Evolutionary conservation across 164 flowering plant genomes (phyloP), one percentile per base, ranked within the genome.

Genomic region (Berberis vulgaris): DNA sequence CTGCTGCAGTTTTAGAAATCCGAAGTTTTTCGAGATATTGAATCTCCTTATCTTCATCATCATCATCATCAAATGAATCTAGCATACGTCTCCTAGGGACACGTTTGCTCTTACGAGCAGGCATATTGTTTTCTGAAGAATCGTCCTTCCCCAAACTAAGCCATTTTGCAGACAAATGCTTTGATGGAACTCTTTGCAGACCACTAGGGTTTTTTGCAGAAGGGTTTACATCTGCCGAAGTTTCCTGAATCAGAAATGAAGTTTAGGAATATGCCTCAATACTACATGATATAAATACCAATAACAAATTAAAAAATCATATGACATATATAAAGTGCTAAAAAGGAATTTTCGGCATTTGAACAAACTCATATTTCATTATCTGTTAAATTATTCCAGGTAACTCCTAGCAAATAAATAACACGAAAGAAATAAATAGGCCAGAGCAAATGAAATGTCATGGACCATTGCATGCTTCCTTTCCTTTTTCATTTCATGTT

Each of bases 11-110:
- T 69, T 73, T 95, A 2, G 82, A 72, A 62, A 74, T 71, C 70
- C 80, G 86, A 12, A 91, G 86, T 72, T 86, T 88, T 75, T 88
- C 91, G 62, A 95, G 72, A 70, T 83, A 95, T 11, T 89, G 84
- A 60, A 95, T 82, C 83, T 95, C 99, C 68, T 83, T 94, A 78
- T 94, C 97, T 12, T 85, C 87, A 47, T 88, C 83, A 1, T 78
- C 87, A 26, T 88, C 91, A 63, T 81, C 86, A 76, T 78, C 79
- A n/a, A 73, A 86, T 58, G 67, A 84, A 78, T 86, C 92, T 49
- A 80, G 65, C 8, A 73, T 81, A 57, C 89, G 95, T 71, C 72
- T 82, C 75, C 89, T 95, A 3, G 95, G 87, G 53, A 73, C 82
- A 63, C 91, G 74, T 74, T 72, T 95, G 87, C 95, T 91, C 81